phyloP scores from a whole-genome alignment of 805 yeast species.

The Saccharomycopsis sp. region DNA sequence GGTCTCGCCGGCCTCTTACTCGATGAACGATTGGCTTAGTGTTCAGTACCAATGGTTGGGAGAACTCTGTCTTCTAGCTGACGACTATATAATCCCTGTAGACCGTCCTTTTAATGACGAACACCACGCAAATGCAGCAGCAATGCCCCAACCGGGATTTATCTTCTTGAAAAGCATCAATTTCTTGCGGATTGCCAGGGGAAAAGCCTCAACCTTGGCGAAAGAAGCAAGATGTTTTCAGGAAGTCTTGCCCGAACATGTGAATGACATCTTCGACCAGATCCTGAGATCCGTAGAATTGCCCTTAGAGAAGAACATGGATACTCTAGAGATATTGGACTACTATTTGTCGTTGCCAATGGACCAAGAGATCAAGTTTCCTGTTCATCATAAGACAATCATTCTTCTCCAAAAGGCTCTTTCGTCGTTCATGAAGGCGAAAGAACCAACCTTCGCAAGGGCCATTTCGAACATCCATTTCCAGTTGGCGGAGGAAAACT shows the following conservation, averaged over 20 bases:
- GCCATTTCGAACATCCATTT: conserved; percentile 39
- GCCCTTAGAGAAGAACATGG: not conserved
- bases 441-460: conserved; percentile 31
- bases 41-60: conserved; percentile 64
- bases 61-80: conserved; percentile 44
- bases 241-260: conserved; percentile 9
- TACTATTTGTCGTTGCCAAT: conserved; percentile 26
- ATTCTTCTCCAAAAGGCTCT: conserved; percentile 21
- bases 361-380: conserved; percentile 23
- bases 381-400: conserved; percentile 18
- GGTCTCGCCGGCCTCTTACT: conserved; percentile 26
- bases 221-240: not conserved
- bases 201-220: not conserved
- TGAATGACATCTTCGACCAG: conserved; percentile 1
- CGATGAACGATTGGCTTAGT: conserved; percentile 47
- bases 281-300: not conserved
- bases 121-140: conserved; percentile 26
- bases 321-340: conserved; percentile 21
- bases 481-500: conserved; percentile 46
- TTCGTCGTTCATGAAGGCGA: conserved; percentile 13
- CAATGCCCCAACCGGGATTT: conserved; percentile 40
- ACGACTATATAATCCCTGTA: conserved; percentile 35
- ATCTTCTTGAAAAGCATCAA: conserved; percentile 35
- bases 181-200: conserved; percentile 24
- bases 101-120: conserved; percentile 32